Evolutionary conservation across 2,329 filamentous ascomycete genomes (phyloP).

Genomic region (Sporothrix brasiliensis): DNA sequence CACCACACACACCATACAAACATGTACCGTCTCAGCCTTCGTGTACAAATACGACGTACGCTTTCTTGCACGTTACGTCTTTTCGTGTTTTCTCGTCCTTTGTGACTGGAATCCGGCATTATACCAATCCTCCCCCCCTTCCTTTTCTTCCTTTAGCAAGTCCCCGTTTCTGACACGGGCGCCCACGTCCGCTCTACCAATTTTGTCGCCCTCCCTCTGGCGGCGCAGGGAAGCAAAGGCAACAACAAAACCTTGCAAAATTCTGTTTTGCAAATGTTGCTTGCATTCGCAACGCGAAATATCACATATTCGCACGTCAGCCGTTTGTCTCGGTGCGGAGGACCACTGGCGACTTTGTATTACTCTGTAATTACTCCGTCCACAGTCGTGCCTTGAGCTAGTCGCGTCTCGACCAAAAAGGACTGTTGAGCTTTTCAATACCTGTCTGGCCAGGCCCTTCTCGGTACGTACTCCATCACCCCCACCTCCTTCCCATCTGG

Average conservation of each 20-base stretch:
- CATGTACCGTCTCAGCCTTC: background rate
- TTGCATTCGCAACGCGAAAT: too few species aligned
- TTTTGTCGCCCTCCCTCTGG: background rate
- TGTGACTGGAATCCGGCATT: background rate
- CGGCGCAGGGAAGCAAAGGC: too few species aligned
- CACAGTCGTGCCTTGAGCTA: background rate
- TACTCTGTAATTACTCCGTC: background rate
- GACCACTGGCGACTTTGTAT: background rate
- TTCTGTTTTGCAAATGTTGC: too few species aligned
- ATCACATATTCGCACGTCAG: too few species aligned
- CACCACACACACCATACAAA: background rate
- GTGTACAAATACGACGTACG: background rate
- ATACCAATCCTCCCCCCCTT: background rate
- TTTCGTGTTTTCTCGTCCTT: background rate
- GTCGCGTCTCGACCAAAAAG: conserved; percentile 1
- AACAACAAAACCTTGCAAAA: too few species aligned
- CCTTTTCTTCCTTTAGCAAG: too few species aligned
- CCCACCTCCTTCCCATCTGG: background rate
- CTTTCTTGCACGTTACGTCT: background rate
- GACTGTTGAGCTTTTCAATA: background rate
- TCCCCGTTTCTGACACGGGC: background rate
- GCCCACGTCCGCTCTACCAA: background rate
- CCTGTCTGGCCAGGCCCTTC: conserved; percentile 17
- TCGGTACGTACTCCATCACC: background rate
- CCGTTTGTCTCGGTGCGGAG: too few species aligned